Evolutionary conservation across 2,329 filamentous ascomycete genomes (phyloP), one percentile per base, ranked within the genome.

Genomic region (Diplodia scrobiculata): DNA sequence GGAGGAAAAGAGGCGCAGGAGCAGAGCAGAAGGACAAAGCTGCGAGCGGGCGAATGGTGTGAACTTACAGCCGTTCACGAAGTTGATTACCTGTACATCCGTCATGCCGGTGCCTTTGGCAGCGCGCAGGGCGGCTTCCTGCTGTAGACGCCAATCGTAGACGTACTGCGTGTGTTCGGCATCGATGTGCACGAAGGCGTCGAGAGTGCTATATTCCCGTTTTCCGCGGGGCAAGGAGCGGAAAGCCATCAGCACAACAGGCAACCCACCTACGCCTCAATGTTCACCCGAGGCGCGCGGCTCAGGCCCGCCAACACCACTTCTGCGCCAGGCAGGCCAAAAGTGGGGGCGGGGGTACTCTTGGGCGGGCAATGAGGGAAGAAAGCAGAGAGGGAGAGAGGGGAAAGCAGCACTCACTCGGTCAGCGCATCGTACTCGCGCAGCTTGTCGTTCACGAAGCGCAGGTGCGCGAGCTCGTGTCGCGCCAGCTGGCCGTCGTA

Each of bases 121-220:
- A 7, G 80, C 80, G 27, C 90, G 85, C 71, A 97, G 81, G 67
- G 84, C 84, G 55, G 84, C 84, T 78, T 97, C 92, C 78, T 96
- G 91, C 79, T 97, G 83, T 71, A 88, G 80, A 14, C 92, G 86
- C 93, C 93, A 97, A 68, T 84, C 85, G 72, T 97, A 97, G 63
- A 96, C 93, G 73, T 87, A 93, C 60, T 82, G 81, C 4, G 86
- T 83, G 70, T 95, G 82, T 71, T 90, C 84, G 5, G 92, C 90
- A 72, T 96, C 88, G 83, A 87, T 84, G 71, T 88, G 85, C 59
- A 89, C 82, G 69, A 89, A 82, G 6, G 85, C 84, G 71, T 86
- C 82, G 34, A 88, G 80, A 65, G 80, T 79, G 67, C 82, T 83
- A 63, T 5, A 7, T 27, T n/a, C 32, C 38, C n/a, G n/a, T n/a